Conservation (phyloP, 2,329 filamentous ascomycete genomes). For the Mollisia scopiformis region DNA sequence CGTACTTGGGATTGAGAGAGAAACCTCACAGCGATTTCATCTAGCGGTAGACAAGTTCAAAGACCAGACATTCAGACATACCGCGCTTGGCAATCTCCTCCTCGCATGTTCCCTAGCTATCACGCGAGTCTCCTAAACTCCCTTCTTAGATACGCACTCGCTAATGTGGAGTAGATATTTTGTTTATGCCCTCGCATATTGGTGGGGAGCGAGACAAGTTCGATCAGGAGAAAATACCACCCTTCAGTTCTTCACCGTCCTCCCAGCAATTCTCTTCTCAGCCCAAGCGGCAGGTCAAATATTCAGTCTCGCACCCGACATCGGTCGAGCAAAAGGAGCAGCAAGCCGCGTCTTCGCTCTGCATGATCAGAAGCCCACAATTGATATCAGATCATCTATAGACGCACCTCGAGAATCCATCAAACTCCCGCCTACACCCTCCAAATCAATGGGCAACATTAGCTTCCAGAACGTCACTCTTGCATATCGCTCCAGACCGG, state of each 20-base stretch:
- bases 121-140: constrained; percentile 19
- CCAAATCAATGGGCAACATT: constrained; percentile 39
- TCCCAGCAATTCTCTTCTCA: constrained; percentile 71
- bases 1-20: constrained; percentile 55
- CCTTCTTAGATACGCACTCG: not conserved
- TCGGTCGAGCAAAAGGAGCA: constrained; percentile 67
- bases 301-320: constrained; percentile 74
- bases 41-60: constrained; percentile 52
- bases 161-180: constrained; percentile 61
- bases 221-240: constrained; percentile 64
- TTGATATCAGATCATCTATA: constrained; percentile 32
- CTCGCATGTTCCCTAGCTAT: constrained; percentile 54
- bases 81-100: constrained; percentile 58
- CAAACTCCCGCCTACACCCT: not conserved
- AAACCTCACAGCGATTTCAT: constrained; percentile 56
- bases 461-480: constrained; percentile 64
- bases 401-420: not conserved
- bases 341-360: constrained; percentile 59
- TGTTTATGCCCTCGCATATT: constrained; percentile 77
- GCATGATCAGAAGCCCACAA: constrained; percentile 43
- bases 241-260: constrained; percentile 75
- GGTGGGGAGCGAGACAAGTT: constrained; percentile 77
- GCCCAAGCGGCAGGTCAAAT: constrained; percentile 76
- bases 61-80: constrained; percentile 55
- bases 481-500: constrained; percentile 64